Base-by-base conservation (phyloP, 345 rosid species). In the Gossypium thurberi region DNA sequence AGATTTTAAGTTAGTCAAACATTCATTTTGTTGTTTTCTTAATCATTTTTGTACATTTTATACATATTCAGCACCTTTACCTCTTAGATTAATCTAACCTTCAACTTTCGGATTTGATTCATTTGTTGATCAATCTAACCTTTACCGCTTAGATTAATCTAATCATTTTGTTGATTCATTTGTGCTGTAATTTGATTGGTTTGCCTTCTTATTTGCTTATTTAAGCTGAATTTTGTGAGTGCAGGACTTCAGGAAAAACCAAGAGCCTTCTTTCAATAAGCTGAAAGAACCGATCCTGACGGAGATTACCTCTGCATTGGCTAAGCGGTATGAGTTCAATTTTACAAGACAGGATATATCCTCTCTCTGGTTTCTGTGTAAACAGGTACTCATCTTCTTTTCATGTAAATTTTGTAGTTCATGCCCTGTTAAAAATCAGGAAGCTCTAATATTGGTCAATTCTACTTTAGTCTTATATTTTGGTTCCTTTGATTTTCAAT, bases 321-420 rank as follows among this genome's bases (percentile, higher is more conserved):
- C 78, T 18, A 86, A 76, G 78, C 93, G 88, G 47, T 81, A 80
- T 77, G 87, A 71, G 75, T 79, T 92, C 71, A 84, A 78, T 65
- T 88, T 95, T 76, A 91, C 93, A 0, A 85, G 85, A 81, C 83
- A 92, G 68, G 98, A 91, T 71, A 76, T 85, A 40, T 79, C 97
- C 58, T 91, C 96, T 80, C 91, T 95, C 43, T 95, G 99, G 96
- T 92, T 92, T 84, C 81, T 95, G 57, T 95, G 98, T 80, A 92
- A 92, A 83, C 94, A 92, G 97, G 99, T 88, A 71, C 56, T 25
- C 55, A 53, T n/a, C 51, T 74, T 55, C 67, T 73, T 12, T 18
- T 79, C 60, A 21, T 55, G 33, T 18, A 26, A 20, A 37, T 43
- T 7, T 25, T 23, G 2, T 74, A 8, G 50, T 72, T 46, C 73